These are phyloP conservation scores for Triangularia verruculosa DNA, from an alignment of 2,329 filamentous ascomycete species.

Conservation along the genomic window DNA sequence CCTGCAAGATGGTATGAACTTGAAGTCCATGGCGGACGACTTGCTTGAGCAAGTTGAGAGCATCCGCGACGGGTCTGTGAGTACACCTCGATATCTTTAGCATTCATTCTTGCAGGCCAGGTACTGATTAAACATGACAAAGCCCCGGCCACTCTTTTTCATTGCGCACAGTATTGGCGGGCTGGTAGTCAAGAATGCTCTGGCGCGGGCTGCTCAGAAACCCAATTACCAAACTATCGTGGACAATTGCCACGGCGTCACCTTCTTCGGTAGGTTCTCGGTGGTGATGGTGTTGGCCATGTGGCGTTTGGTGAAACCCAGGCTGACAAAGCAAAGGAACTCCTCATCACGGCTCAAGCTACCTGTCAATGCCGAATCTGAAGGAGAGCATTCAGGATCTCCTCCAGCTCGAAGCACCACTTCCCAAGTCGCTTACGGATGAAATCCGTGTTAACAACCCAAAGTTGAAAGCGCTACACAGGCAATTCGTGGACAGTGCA, in stretches of 20 bases:
- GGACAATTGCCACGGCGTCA: slow-evolving; percentile 57
- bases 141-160: slow-evolving; percentile 54
- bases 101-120: neutral
- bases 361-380: slow-evolving; percentile 58
- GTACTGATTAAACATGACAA: slow-evolving; percentile 26
- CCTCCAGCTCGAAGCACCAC: slow-evolving; percentile 48
- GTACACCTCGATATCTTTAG: neutral
- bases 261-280: slow-evolving; percentile 53
- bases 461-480: slow-evolving; percentile 48
- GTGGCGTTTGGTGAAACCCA: neutral
- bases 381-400: slow-evolving; percentile 51
- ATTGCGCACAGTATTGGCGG: slow-evolving; percentile 61
- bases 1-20: slow-evolving; percentile 39
- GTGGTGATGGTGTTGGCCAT: neutral
- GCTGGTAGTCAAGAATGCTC: slow-evolving; percentile 55
- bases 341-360: slow-evolving; percentile 61
- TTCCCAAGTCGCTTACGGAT: slow-evolving; percentile 49
- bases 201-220: slow-evolving; percentile 46
- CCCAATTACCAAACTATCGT: slow-evolving; percentile 43
- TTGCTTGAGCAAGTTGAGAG: slow-evolving; percentile 43
- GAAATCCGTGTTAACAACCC: slow-evolving; percentile 50
- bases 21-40: slow-evolving; percentile 45
- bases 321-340: slow-evolving; percentile 41
- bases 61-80: slow-evolving; percentile 29
- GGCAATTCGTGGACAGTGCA: slow-evolving; percentile 54